These are phyloP conservation scores for Aspergillus steynii DNA, from an alignment of 495 filamentous ascomycete species.

Conservation along the genomic window DNA sequence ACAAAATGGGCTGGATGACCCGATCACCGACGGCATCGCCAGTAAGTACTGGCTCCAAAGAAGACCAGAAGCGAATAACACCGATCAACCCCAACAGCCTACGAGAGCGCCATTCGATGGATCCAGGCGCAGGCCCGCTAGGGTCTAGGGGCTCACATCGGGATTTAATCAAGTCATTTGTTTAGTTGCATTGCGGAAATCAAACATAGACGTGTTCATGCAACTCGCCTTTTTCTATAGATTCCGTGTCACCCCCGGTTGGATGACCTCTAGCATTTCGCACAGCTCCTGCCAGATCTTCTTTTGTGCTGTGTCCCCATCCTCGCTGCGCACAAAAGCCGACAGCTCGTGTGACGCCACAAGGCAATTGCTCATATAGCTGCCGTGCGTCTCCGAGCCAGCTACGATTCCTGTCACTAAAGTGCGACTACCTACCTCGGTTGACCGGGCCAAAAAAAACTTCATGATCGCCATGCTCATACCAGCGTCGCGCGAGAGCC, in stretches of 20 bases:
- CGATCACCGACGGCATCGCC: constrained; percentile 24
- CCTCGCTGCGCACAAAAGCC: constrained; percentile 37
- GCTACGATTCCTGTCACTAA: constrained; percentile 39
- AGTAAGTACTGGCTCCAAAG: constrained; percentile 15
- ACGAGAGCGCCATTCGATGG: constrained; percentile 27
- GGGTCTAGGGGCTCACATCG: too few species aligned
- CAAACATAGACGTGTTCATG: not conserved
- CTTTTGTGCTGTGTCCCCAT: constrained; percentile 44
- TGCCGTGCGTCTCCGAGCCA: constrained; percentile 46
- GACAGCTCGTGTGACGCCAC: constrained; percentile 28
- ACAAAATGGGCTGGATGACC: constrained; percentile 22
- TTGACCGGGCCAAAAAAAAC: constrained; percentile 36
- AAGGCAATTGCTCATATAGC: constrained; percentile 42
- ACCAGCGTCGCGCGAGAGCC: constrained; percentile 35
- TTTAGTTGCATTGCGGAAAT: not conserved
- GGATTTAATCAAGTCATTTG: not conserved
- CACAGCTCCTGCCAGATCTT: constrained; percentile 55
- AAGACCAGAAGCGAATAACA: not conserved
- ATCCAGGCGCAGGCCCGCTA: constrained; percentile 26
- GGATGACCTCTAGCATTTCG: constrained; percentile 47
- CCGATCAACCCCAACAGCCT: constrained; percentile 17
- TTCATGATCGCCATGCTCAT: constrained; percentile 19
- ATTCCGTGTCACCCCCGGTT: constrained; percentile 40
- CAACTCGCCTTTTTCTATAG: not conserved
- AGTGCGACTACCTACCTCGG: constrained; percentile 51